Evolutionary conservation across 2,329 filamentous ascomycete species (phyloP).

Genomic region (Elsinoe perseae): DNA sequence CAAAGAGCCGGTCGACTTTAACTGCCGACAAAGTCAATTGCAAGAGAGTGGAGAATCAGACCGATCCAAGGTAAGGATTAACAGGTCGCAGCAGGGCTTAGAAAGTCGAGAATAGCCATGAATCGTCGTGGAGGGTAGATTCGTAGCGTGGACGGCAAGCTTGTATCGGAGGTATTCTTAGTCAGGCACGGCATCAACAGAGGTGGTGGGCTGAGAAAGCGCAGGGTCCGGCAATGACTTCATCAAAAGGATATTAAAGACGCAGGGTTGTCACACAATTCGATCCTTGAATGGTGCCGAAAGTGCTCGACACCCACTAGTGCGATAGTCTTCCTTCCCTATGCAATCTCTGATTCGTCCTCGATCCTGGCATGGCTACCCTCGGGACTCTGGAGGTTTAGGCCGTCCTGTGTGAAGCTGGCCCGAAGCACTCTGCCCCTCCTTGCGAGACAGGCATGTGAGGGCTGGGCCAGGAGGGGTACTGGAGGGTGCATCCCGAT

Average conservation of each 20-base stretch:
- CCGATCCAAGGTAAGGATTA: neutral
- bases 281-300: neutral
- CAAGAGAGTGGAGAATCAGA: neutral
- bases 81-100: neutral
- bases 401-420: neutral
- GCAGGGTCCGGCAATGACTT: slow-evolving; percentile 5
- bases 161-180: slow-evolving; percentile 4
- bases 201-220: neutral
- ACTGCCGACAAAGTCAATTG: slow-evolving; percentile 5
- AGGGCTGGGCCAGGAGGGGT: neutral
- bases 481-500: neutral
- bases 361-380: neutral
- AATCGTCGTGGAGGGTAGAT: neutral
- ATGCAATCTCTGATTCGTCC: neutral
- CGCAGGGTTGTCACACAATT: neutral
- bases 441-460: neutral
- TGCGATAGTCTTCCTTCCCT: neutral
- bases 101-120: neutral
- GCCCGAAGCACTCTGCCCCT: neutral
- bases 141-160: neutral
- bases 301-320: neutral
- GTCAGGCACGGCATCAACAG: neutral
- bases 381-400: neutral
- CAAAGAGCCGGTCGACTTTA: neutral
- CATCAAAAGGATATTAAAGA: neutral